Conservation (phyloP, 441 rosid species). For the Erodium moschatum region DNA sequence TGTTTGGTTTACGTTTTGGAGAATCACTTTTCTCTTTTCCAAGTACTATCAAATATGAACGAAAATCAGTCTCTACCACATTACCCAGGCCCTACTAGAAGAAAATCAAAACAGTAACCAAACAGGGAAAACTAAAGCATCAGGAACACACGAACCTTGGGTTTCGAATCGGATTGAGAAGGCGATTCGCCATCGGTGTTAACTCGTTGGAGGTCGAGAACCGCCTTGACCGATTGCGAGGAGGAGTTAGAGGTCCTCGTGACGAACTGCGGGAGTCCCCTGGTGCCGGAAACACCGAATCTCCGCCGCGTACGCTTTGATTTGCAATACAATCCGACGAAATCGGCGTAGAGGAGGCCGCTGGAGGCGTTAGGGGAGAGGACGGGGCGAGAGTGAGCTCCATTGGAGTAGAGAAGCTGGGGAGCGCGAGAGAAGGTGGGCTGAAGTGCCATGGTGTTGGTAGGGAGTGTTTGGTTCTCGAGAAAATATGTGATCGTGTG, state of each 20-base stretch:
- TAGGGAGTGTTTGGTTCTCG: constrained; percentile 9
- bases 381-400: constrained; percentile 39
- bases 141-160: constrained; percentile 26
- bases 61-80: constrained; percentile 4
- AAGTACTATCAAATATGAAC: neutral
- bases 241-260: constrained; percentile 9
- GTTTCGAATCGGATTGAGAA: constrained; percentile 27
- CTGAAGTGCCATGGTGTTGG: constrained; percentile 44
- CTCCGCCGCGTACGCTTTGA: constrained; percentile 49
- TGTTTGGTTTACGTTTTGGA: neutral
- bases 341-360: constrained; percentile 50
- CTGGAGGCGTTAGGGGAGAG: constrained; percentile 27
- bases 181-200: constrained; percentile 20
- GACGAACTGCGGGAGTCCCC: constrained; percentile 22
- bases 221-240: constrained; percentile 35
- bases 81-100: neutral
- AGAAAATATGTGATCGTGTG: neutral
- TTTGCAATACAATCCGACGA: constrained; percentile 51
- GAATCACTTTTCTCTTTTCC: neutral
- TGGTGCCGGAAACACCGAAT: constrained; percentile 31
- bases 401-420: constrained; percentile 29
- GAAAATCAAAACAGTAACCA: neutral
- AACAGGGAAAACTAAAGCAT: neutral
- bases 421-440: constrained; percentile 48
- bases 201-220: constrained; percentile 36